A percentile compares a stretch with the other conserved stretches of the same genome.
Evolutionary conservation across 106 monocot genomes (phyloP).

Genomic region (Narthecium ossifragum): DNA sequence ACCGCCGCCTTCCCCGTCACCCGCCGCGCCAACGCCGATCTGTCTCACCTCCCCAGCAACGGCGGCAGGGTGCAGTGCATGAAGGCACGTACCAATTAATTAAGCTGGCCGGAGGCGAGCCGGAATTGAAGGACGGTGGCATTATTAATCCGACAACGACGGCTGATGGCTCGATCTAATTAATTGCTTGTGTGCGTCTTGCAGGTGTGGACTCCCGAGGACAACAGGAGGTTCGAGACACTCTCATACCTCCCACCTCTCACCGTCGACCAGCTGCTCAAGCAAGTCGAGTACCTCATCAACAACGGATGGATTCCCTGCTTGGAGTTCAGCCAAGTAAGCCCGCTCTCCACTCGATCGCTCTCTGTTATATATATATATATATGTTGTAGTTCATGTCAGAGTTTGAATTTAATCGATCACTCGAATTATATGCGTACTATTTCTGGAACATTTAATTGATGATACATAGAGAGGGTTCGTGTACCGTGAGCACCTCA

Average conservation of each 20-base stretch:
- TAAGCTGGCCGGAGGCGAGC: too few species aligned
- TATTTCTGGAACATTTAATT: too few species aligned
- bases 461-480: slow-evolving; percentile 41
- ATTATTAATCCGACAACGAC: too few species aligned
- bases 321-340: slow-evolving; percentile 53
- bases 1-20: slow-evolving; percentile 6
- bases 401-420: too few species aligned
- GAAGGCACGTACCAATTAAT: too few species aligned
- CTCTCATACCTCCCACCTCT: slow-evolving; percentile 61
- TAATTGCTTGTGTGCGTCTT: not conserved
- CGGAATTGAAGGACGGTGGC: too few species aligned
- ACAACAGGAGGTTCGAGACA: slow-evolving; percentile 64
- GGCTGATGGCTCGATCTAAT: too few species aligned
- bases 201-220: slow-evolving; percentile 65
- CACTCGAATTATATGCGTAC: too few species aligned
- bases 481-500: slow-evolving; percentile 35
- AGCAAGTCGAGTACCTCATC: slow-evolving; percentile 57
- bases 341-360: too few species aligned
- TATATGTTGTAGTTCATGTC: too few species aligned
- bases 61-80: slow-evolving; percentile 15
- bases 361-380: too few species aligned
- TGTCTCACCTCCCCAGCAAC: slow-evolving; percentile 9
- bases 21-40: not conserved
- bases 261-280: slow-evolving; percentile 15
- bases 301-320: slow-evolving; percentile 43